Percentiles rank a stretch among this genome's conserved stretches.
Evolutionary conservation across 768 basidiomycete genomes (phyloP).

Genomic region (Obba rivulosa): DNA sequence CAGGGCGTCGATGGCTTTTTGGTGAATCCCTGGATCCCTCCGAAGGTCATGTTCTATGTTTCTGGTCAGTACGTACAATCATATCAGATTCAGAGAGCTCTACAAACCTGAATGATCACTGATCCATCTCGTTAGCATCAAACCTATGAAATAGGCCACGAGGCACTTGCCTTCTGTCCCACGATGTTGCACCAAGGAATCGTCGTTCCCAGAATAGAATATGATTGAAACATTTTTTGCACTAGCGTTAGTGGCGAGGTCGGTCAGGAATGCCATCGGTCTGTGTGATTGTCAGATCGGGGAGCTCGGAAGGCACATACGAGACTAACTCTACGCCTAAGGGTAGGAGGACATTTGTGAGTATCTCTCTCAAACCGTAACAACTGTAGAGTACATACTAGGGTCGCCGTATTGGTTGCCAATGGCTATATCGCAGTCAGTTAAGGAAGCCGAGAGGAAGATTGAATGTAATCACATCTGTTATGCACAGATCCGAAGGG

Average conservation of each 20-base stretch:
- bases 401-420: conserved; percentile 13
- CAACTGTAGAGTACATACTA: neutral
- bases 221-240: conserved; percentile 44
- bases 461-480: neutral
- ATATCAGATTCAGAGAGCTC: too few species aligned
- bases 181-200: conserved; percentile 55
- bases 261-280: conserved; percentile 57
- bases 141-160: neutral
- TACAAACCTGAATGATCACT: conserved; percentile 10
- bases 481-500: conserved; percentile 27
- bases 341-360: conserved; percentile 21
- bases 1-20: conserved; percentile 63
- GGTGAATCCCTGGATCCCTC: conserved; percentile 69
- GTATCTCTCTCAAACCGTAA: neutral
- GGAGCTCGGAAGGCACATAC: neutral
- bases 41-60: conserved; percentile 68
- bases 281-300: conserved; percentile 23
- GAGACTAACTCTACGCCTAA: conserved; percentile 7
- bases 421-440: conserved; percentile 5
- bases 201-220: conserved; percentile 65
- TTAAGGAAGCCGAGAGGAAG: neutral
- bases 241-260: conserved; percentile 59
- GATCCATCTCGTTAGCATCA: neutral
- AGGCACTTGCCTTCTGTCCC: conserved; percentile 49
- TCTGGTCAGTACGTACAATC: neutral